Evolutionary conservation across 164 flowering plant species (phyloP).

Genomic region (Echeveria elegans): DNA sequence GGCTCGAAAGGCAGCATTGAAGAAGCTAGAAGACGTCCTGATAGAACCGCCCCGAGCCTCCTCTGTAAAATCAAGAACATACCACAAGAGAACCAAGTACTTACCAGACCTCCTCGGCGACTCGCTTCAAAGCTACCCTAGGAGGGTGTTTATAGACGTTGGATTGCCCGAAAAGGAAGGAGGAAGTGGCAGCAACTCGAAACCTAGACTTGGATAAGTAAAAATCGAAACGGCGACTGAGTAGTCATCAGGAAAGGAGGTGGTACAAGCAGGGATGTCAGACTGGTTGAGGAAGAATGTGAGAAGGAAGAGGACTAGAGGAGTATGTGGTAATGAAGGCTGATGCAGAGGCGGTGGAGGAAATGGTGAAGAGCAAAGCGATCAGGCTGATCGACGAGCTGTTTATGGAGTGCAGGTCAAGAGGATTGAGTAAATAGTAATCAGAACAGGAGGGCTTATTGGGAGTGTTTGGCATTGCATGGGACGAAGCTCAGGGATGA

Average conservation of each 20-base stretch:
- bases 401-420: slow-evolving; percentile 55
- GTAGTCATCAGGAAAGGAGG: slow-evolving; percentile 16
- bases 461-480: slow-evolving; percentile 85
- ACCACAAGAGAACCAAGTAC: slow-evolving; percentile 38
- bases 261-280: slow-evolving; percentile 28
- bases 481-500: slow-evolving; percentile 70
- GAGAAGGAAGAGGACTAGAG: slow-evolving; percentile 46
- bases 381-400: slow-evolving; percentile 64
- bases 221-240: slow-evolving; percentile 33
- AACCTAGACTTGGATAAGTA: slow-evolving; percentile 45
- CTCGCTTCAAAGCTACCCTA: slow-evolving; percentile 46
- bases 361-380: slow-evolving; percentile 47
- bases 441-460: slow-evolving; percentile 56
- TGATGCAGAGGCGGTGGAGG: slow-evolving; percentile 66
- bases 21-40: slow-evolving; percentile 56
- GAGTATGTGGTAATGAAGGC: slow-evolving; percentile 83
- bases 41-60: slow-evolving; percentile 66
- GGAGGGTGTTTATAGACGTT: slow-evolving; percentile 61
- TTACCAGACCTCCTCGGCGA: slow-evolving; percentile 62
- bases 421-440: slow-evolving; percentile 23
- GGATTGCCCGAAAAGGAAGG: slow-evolving; percentile 21
- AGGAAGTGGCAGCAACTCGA: slow-evolving; percentile 21
- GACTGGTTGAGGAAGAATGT: slow-evolving; percentile 60
- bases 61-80: slow-evolving; percentile 24
- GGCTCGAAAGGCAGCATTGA: slow-evolving; percentile 46